phyloP scores from a whole-genome alignment of 1,284 basidiomycete species.

The Ceratobasidium sp. region DNA sequence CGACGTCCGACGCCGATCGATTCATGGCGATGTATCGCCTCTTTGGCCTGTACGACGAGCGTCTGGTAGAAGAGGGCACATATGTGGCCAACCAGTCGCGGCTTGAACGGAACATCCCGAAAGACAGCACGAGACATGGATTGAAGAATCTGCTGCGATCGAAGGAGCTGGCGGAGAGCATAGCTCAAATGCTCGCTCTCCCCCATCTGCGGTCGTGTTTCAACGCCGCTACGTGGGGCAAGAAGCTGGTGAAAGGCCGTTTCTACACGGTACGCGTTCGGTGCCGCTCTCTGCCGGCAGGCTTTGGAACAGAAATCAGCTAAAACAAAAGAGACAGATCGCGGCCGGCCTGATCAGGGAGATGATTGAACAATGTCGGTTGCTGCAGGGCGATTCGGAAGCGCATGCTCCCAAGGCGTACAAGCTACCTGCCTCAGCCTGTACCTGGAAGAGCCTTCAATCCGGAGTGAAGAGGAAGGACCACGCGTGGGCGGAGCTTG shows the following conservation, averaged over 20 bases:
- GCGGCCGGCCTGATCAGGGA: background rate
- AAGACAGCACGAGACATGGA: background rate
- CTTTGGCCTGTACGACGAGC: background rate
- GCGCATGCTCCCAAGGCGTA: background rate
- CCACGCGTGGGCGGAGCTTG: background rate
- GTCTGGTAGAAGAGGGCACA: background rate
- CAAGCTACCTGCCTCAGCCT: background rate
- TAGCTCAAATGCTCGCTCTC: background rate
- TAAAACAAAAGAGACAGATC: background rate
- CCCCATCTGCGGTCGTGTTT: background rate
- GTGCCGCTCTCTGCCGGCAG: background rate
- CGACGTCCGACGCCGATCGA: background rate
- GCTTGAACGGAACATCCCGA: background rate
- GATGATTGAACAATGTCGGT: background rate
- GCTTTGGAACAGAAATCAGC: background rate
- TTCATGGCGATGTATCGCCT: conserved; percentile 2
- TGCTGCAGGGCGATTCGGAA: background rate
- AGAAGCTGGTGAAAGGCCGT: background rate
- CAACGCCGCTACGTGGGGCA: conserved; percentile 9
- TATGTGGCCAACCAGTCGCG: conserved; percentile 2
- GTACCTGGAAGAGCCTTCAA: background rate
- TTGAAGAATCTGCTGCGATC: background rate
- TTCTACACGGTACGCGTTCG: background rate
- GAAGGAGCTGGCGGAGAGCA: background rate
- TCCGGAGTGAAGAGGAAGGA: background rate